These are phyloP conservation scores for Emergomyces orientalis DNA, from an alignment of 2,329 filamentous ascomycete species.

Conservation along the genomic window DNA sequence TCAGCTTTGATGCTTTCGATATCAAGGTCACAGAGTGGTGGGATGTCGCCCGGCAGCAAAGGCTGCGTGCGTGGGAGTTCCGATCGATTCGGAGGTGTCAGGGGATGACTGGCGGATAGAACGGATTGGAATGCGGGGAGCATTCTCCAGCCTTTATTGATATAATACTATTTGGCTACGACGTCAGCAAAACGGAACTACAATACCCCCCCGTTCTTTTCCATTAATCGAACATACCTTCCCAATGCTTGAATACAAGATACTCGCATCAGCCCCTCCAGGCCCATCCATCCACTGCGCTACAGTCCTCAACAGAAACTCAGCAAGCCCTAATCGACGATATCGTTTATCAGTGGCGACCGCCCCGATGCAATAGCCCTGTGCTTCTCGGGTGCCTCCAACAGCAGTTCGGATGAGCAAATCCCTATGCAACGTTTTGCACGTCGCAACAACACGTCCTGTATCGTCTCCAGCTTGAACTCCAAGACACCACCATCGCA, in stretches of 20 bases:
- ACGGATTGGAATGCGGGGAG: not conserved
- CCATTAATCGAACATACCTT: not conserved
- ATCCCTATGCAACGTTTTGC: slow-evolving; percentile 3
- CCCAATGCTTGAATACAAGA: not conserved
- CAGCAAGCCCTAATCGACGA: not conserved
- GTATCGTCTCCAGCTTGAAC: not conserved
- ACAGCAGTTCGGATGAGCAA: not conserved
- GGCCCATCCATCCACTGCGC: not conserved
- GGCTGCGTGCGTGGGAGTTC: not conserved
- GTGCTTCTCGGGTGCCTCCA: not conserved
- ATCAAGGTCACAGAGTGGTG: not conserved
- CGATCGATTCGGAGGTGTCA: not conserved
- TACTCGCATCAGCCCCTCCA: not conserved
- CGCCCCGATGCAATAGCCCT: not conserved
- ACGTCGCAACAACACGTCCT: not conserved
- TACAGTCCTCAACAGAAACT: not conserved
- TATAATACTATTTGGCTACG: not conserved
- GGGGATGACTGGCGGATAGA: not conserved
- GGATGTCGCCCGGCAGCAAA: not conserved
- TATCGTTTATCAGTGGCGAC: slow-evolving; percentile 4
- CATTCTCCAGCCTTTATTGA: not conserved
- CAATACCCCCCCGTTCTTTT: not conserved
- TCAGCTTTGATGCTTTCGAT: not conserved
- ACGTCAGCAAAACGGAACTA: not conserved
- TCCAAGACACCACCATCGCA: not conserved